phyloP scores from a whole-genome alignment of 2,329 filamentous ascomycete genomes.

The Seiridium unicorne region DNA sequence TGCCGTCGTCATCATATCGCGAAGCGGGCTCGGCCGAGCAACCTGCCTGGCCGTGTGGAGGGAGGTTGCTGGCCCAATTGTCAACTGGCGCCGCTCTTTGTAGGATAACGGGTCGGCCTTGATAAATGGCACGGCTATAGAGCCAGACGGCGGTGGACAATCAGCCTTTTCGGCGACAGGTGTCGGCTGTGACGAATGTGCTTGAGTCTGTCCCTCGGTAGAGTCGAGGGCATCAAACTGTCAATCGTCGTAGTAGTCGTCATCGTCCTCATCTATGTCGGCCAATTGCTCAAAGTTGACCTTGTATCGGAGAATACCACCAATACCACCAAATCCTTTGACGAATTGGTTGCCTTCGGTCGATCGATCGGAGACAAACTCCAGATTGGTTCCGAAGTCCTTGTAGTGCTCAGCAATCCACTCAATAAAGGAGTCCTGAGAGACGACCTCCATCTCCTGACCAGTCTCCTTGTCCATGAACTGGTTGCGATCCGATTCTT shows the following conservation, averaged over 20 bases:
- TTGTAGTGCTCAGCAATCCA: conserved; percentile 99
- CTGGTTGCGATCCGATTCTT: conserved; percentile 75
- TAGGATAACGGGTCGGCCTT: conserved; percentile 30
- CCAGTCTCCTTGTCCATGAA: conserved; percentile 97
- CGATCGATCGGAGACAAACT: conserved; percentile 96
- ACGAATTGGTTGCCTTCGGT: conserved; percentile 99
- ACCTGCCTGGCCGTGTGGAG: conserved; percentile 46
- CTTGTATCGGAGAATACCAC: conserved; percentile 96
- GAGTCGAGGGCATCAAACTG: conserved; percentile 64
- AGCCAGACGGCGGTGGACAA: conserved; percentile 40
- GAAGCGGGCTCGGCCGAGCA: conserved; percentile 65
- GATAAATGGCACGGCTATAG: conserved; percentile 16
- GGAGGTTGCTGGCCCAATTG: conserved; percentile 42
- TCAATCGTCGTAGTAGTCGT: conserved; percentile 80
- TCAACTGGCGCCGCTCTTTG: conserved; percentile 45
- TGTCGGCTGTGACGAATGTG: conserved; percentile 39
- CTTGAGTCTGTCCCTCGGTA: conserved; percentile 82
- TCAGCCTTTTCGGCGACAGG: conserved; percentile 34
- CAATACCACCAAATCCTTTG: conserved; percentile 98
- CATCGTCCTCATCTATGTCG: conserved; percentile 85
- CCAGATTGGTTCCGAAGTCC: conserved; percentile 91
- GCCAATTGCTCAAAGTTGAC: conserved; percentile 99
- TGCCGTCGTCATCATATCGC: conserved; percentile 61
- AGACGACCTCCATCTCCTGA: conserved; percentile 92
- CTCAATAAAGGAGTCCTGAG: conserved; percentile 92